phyloP scores from a whole-genome alignment of 169 alveolate species.

The Plasmodium knowlesi region DNA sequence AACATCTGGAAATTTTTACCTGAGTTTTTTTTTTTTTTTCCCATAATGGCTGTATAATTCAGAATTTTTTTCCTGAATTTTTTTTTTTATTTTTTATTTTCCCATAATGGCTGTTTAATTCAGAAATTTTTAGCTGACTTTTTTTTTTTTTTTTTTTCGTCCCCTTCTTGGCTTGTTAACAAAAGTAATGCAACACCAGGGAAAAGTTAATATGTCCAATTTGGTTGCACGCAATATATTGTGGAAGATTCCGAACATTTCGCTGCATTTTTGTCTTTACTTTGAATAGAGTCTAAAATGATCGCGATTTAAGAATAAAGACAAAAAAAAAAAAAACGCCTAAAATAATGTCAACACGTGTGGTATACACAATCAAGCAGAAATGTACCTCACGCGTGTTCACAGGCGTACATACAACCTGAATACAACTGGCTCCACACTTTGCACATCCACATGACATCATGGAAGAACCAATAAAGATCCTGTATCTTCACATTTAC shows the following conservation, averaged over 20 bases:
- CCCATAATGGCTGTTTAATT: background rate
- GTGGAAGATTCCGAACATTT: background rate
- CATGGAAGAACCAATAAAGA: slow-evolving; percentile 26
- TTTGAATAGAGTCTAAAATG: background rate
- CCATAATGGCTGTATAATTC: background rate
- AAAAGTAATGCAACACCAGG: background rate
- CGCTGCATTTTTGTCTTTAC: background rate
- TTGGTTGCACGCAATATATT: background rate
- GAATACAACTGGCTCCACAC: background rate
- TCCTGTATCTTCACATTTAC: slow-evolving; percentile 55
- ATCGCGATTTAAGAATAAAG: background rate
- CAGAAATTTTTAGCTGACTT: background rate
- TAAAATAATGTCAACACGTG: background rate
- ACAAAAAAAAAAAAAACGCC: background rate
- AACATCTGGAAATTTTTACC: background rate
- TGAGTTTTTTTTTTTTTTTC: background rate
- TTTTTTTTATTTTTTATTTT: too few relatives aligned
- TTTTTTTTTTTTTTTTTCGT: slow-evolving; percentile 22
- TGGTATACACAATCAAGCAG: background rate
- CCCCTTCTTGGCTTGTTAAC: background rate
- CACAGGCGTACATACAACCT: background rate
- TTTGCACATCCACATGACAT: background rate
- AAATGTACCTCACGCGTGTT: background rate
- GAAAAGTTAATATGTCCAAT: background rate
- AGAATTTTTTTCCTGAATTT: background rate